Base-by-base conservation (phyloP, 257 asterid genomes). In the Solanum piurae region DNA sequence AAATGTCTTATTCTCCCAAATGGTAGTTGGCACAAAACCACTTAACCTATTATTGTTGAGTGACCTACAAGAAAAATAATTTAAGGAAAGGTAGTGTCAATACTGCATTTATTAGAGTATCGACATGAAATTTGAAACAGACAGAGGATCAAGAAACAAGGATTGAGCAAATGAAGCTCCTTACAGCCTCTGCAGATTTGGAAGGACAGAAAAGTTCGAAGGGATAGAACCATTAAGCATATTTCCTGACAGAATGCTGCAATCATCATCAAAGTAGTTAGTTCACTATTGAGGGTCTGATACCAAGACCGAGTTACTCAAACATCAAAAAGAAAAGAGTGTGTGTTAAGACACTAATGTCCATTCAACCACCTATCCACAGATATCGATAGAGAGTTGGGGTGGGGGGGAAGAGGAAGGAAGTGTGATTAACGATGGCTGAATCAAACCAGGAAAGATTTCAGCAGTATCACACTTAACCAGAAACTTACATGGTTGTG, bases 191-290 rank as follows among this genome's bases (percentile, higher is more conserved):
- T 92, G 94, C 85, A 93, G 94, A 23, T 23, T 88, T 44, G 93
- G 85, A 83, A 93, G 90, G 74, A 89, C 94, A 29, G 94, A 89
- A 89, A 91, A 91, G 90, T 85, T 93, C 86, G 91, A 83, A 5
- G 95, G 93, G 64, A 93, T 92, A 84, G 95, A 91, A 25, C 94
- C 95, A 37, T 93, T 93, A 23, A 93, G 93, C 87, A 80, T 11
- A 33, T 93, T 93, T 76, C 83, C 44, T 5, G 95, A 93, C 29
- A 93, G 87, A 85, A 88, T 72, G 68, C 95, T 93, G 94, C 87
- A 93, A 25, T 27, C 25, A 52, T 72, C 25, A 44, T 80, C 49
- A 31, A 76, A 58, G 29, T 62, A 14, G 8, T 16, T 27, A 49
- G 87, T 69, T 18, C 64, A 31, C 75, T 46, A 80, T 58, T 46